phyloP scores from a whole-genome alignment of 805 yeast species.

The Saitoella complicata region DNA sequence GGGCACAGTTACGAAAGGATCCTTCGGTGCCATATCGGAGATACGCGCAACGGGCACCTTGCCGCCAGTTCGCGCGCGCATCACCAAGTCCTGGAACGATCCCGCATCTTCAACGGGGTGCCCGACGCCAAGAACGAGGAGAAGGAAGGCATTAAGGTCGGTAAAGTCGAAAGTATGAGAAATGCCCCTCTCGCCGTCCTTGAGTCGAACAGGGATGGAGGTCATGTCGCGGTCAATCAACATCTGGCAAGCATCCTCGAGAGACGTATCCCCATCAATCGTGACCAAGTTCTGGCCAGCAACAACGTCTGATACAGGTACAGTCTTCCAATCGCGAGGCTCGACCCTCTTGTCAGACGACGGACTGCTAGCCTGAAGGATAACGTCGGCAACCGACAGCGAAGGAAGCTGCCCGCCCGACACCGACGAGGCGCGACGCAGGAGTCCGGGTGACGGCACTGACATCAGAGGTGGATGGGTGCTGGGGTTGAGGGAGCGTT shows the following conservation, averaged over 20 bases:
- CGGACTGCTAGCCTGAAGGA: no score
- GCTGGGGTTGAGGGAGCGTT: no score
- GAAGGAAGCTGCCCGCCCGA: no score
- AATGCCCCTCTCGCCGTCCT: constrained; percentile 35
- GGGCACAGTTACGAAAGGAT: constrained; percentile 66
- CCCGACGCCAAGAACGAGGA: constrained; percentile 58
- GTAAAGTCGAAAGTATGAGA: constrained; percentile 83
- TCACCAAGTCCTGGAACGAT: constrained; percentile 21
- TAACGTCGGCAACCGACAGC: no score
- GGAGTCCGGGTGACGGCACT: no score
- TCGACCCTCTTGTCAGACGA: no score
- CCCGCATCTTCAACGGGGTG: constrained; percentile 11
- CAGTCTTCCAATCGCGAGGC: no score
- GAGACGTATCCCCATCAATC: constrained; percentile 50
- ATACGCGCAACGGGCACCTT: constrained; percentile 87
- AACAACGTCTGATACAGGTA: background rate
- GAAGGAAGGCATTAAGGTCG: constrained; percentile 72
- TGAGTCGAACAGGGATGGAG: constrained; percentile 53
- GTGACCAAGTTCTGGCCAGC: constrained; percentile 50
- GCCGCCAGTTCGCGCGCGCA: constrained; percentile 66
- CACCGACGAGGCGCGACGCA: no score
- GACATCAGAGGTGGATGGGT: no score
- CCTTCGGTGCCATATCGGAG: constrained; percentile 68
- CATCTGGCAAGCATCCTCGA: constrained; percentile 77
- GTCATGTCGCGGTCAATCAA: constrained; percentile 59